Base-by-base conservation (phyloP, 257 asterid genomes). In the Nicotiana obtusifolia region DNA sequence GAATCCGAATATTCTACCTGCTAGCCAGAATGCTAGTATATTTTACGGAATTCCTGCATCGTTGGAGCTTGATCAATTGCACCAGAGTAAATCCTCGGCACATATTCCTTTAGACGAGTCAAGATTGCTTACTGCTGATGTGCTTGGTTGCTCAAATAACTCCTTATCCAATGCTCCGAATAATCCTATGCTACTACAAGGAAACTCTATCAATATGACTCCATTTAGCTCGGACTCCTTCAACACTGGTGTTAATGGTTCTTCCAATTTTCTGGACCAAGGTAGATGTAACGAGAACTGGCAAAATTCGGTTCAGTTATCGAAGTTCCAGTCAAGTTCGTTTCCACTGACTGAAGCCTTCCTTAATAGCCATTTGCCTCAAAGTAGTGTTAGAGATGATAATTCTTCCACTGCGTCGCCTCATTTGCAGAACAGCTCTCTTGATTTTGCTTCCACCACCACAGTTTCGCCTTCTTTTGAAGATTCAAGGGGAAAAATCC, bases 1-100 rank as follows among this genome's bases (percentile, higher is more conserved):
- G 85, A 86, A 88, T 82, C 87, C 91, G 3, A 81, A 85, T 71
- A 87, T 84, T 83, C 84, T 87, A 3, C 84, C 89, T 20, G 82
- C 86, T 22, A 83, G 75, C 81, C 93, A 86, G 71, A 91, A 47
- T 26, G 61, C 91, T 4, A 83, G 84, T 86, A 31, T 89, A n/a
- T 88, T 89, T 85, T 97, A 87, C 76, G 97, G 93, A 35, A 86
- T 84, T 77, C 90, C 89, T 5, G 82, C 95, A 1, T 90, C 95
- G 22, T 59, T 89, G 82, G 93, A 90, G 75, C 86, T 90, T 80
- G 91, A 91, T 85, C 93, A 88, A 78, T 78, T 91, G 80, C 94
- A 90, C 37, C 93, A 84, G 82, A 85, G 76, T 44, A 89, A 85
- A 79, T 59, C 85, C 37, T 5, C 83, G 17, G 85, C 44, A 69